phyloP scores from a whole-genome alignment of 805 yeast species.

The Nakazawaea ambrosiae region DNA sequence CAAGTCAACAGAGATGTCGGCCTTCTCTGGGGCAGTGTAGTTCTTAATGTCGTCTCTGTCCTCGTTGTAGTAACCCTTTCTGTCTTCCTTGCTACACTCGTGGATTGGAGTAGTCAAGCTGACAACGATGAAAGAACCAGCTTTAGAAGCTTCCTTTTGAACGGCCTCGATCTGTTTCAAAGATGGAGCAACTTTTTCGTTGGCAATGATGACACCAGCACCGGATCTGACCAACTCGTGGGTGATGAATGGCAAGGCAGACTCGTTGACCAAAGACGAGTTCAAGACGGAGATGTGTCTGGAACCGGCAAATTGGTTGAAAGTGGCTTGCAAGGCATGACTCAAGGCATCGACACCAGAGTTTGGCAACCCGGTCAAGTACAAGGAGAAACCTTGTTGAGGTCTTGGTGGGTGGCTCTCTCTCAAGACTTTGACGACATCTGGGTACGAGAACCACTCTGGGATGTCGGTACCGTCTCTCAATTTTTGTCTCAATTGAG shows the following conservation, averaged over 20 bases:
- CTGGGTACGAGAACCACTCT: conserved; percentile 96
- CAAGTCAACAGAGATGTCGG: conserved; percentile 53
- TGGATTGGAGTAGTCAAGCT: conserved; percentile 46
- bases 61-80: conserved; percentile 41
- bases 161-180: conserved; percentile 35
- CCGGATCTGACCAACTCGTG: conserved; percentile 84
- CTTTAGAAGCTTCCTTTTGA: conserved; percentile 35
- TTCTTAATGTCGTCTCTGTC: conserved; percentile 38
- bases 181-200: conserved; percentile 35
- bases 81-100: conserved; percentile 36
- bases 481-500: conserved; percentile 84
- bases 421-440: conserved; percentile 85
- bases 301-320: conserved; percentile 83
- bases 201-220: conserved; percentile 76
- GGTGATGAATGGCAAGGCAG: conserved; percentile 53
- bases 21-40: conserved; percentile 41
- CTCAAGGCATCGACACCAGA: conserved; percentile 62
- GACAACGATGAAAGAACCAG: conserved; percentile 45
- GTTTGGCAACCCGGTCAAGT: conserved; percentile 52
- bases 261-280: conserved; percentile 22
- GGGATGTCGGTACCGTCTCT: conserved; percentile 86
- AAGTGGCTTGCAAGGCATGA: conserved; percentile 80
- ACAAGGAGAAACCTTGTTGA: conserved; percentile 80
- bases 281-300: conserved; percentile 64
- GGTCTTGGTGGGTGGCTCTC: conserved; percentile 90